These are phyloP conservation scores for Trapa incisa DNA, from an alignment of 345 rosid genomes.

Conservation along the genomic window DNA sequence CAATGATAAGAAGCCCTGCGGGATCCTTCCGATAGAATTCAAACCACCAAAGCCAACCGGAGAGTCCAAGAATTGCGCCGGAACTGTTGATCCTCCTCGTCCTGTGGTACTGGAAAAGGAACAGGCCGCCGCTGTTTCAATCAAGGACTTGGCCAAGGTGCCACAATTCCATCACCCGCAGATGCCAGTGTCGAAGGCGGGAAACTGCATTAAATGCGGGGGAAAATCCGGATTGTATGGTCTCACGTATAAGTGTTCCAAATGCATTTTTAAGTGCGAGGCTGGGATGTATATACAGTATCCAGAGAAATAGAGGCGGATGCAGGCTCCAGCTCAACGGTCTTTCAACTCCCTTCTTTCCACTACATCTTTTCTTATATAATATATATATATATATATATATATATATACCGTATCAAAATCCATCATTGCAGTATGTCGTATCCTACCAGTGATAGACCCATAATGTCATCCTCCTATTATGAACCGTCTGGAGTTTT, in stretches of 20 bases:
- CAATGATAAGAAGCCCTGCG: too few species aligned
- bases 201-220: conserved; percentile 1
- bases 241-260: conserved; percentile 2
- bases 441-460: too few species aligned
- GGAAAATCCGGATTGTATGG: conserved; percentile 3
- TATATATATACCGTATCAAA: too few species aligned
- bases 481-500: too few species aligned
- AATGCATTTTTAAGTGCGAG: conserved; percentile 6
- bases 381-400: too few species aligned
- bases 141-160: too few species aligned
- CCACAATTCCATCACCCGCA: background rate
- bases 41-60: background rate
- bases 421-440: too few species aligned
- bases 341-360: too few species aligned
- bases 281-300: conserved; percentile 4
- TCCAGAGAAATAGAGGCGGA: background rate
- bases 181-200: background rate
- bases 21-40: background rate
- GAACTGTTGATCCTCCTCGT: background rate
- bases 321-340: too few species aligned
- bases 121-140: too few species aligned
- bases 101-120: background rate
- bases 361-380: too few species aligned
- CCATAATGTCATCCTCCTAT: too few species aligned
- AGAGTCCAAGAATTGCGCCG: background rate